Evolutionary conservation across 495 filamentous ascomycete genomes (phyloP).

Genomic region (Penicillium desertorum): DNA sequence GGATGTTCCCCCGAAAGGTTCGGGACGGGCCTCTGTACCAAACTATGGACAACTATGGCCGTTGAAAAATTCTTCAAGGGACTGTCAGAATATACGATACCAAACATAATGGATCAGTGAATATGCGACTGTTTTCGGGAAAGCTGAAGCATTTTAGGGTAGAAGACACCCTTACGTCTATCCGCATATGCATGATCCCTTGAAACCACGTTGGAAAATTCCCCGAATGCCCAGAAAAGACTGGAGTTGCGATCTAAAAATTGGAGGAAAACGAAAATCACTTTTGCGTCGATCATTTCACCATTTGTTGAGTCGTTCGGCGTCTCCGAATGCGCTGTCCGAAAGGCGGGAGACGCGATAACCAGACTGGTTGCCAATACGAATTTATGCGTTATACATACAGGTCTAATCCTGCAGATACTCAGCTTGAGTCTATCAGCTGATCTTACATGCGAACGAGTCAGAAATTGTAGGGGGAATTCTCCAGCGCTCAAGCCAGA

Average conservation of each 20-base stretch:
- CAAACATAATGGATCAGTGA: background rate
- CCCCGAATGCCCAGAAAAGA: constrained; percentile 20
- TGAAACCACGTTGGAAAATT: constrained; percentile 23
- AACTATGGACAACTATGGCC: constrained; percentile 19
- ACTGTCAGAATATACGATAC: background rate
- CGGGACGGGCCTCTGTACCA: constrained; percentile 36
- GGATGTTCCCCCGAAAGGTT: constrained; percentile 11
- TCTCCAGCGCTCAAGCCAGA: constrained; percentile 2
- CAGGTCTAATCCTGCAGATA: background rate
- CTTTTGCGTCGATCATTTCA: constrained; percentile 3
- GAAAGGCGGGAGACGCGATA: constrained; percentile 26
- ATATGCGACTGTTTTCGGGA: background rate
- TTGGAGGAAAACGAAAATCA: constrained; percentile 1
- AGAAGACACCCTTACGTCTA: constrained; percentile 8
- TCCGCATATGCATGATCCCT: constrained; percentile 14
- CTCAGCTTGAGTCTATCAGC: constrained; percentile 17
- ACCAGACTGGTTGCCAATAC: constrained; percentile 4
- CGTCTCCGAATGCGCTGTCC: constrained; percentile 34
- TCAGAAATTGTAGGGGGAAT: background rate
- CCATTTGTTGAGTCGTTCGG: constrained; percentile 16
- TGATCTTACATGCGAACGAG: constrained; percentile 3
- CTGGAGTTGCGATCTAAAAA: constrained; percentile 2
- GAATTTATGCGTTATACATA: background rate
- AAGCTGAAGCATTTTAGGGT: background rate
- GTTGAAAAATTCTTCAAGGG: background rate